phyloP scores from a whole-genome alignment of 164 flowering plant genomes.

The Brasenia schreberi region DNA sequence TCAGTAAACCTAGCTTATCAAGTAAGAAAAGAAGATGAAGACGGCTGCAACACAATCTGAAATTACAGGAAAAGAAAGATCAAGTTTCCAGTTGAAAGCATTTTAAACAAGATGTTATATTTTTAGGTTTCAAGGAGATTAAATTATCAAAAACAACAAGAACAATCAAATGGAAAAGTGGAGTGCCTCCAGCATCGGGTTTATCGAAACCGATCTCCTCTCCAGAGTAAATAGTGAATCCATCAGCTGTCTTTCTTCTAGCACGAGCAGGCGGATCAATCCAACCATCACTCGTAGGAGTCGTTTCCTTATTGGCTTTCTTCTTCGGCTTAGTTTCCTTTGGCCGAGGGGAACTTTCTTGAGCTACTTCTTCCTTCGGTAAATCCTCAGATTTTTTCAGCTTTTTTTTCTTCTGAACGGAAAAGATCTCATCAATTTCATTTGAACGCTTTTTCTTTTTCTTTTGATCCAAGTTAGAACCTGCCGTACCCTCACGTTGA shows the following conservation, averaged over 20 bases:
- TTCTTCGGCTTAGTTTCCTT: conserved; percentile 9
- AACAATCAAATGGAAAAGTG: conserved; percentile 59
- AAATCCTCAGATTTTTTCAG: conserved; percentile 12
- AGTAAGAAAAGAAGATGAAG: no score
- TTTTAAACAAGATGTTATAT: background rate
- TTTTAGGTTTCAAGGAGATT: background rate
- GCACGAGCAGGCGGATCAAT: conserved; percentile 16
- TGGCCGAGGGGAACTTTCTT: background rate
- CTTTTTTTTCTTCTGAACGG: conserved; percentile 13
- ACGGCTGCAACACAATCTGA: background rate
- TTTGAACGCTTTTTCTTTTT: conserved; percentile 11
- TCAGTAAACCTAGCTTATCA: no score
- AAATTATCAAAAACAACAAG: conserved; percentile 44
- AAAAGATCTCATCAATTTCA: conserved; percentile 53
- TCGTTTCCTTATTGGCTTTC: conserved; percentile 4
- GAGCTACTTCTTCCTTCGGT: conserved; percentile 4
- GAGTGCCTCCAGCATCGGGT: conserved; percentile 45
- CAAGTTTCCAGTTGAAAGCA: background rate
- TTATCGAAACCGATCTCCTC: conserved; percentile 50
- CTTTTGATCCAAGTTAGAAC: background rate
- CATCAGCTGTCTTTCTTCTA: conserved; percentile 35
- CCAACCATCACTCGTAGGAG: conserved; percentile 1
- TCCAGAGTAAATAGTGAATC: conserved; percentile 35
- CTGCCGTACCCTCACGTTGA: background rate
- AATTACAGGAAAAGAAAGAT: background rate